Evolutionary conservation across 768 basidiomycete genomes (phyloP), one percentile per base, ranked within the genome.

Genomic region (Auricularia cornea): DNA sequence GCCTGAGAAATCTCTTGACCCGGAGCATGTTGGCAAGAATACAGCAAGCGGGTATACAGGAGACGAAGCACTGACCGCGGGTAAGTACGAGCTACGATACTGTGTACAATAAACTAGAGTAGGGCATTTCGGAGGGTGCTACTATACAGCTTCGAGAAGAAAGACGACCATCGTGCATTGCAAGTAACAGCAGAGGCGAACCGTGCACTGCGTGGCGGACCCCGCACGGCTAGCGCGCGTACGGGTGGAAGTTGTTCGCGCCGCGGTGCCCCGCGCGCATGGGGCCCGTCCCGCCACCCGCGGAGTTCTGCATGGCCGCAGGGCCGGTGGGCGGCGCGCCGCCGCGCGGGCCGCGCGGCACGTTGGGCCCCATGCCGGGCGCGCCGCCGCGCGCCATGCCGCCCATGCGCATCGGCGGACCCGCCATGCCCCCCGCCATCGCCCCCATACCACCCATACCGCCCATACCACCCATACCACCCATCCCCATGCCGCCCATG

Each of bases 161-260:
- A n/a, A n/a, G n/a, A n/a, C n/a, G n/a, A n/a, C n/a, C n/a, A n/a
- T n/a, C n/a, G 16, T 38, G 16, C 35, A 38, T 8, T 38, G 16
- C 35, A 38, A 10, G 35, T 10, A 38, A 38, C 8, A 8, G 35
- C 35, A 38, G 35, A 38, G 10, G 35, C 35, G 35, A 8, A 38
- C 16, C 35, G 35, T 35, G 35, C 35, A 38, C 35, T 10, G 35
- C 35, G n/a, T n/a, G n/a, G n/a, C n/a, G 35, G 10, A 38, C 16
- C 35, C 1, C 10, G 16, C 10, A 14, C 35, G 8, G 10, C 35
- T 38, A 90, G 67, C 90, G 87, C 33, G 89, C 87, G 68, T 93
- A 93, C 0, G 91, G 91, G 69, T 92, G 91, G 75, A 88, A 93
- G 66, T 85, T 83, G 74, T 92, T 89, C 69, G 89, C 86, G 35